Conservation (phyloP, 176 grass and related monocot species). For the Oryza coarctata region DNA sequence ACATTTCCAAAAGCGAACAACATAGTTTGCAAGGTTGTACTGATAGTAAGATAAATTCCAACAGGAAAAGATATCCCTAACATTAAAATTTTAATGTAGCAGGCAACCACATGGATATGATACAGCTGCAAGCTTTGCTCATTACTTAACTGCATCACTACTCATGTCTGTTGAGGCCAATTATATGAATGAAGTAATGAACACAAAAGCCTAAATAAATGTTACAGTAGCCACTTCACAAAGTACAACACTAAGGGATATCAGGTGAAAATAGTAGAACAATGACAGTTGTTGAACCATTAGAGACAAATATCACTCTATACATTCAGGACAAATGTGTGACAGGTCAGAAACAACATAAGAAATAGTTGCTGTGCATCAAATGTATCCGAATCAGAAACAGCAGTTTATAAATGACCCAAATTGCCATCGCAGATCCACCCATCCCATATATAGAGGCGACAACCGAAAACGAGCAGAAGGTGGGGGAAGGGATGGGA, state of each 20-base stretch:
- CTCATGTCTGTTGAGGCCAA: not conserved
- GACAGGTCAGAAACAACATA: not conserved
- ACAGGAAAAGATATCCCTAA: not conserved
- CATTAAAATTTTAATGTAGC: not conserved
- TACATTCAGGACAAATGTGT: constrained; percentile 35
- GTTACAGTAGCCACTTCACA: not conserved
- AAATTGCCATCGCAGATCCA: not conserved
- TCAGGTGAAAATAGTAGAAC: constrained; percentile 14
- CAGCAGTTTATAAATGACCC: not conserved
- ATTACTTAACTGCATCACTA: not conserved
- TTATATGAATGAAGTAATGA: not conserved
- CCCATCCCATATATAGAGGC: constrained; percentile 16
- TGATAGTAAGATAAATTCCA: not conserved
- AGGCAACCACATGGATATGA: not conserved
- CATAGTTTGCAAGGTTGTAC: not conserved
- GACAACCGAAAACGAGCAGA: not conserved
- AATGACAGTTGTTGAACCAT: not conserved
- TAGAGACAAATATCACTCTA: constrained; percentile 12
- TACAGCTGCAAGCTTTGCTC: not conserved
- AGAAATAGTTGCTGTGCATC: not conserved
- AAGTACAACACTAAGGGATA: constrained; percentile 13
- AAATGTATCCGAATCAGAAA: constrained; percentile 4
- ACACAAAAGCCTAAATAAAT: constrained; percentile 23
- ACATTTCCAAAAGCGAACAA: constrained; percentile 23
- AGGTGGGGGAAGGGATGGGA: not conserved